Evolutionary conservation across 352 stramenopile species (phyloP).

Genomic region (Elongisporangium prolatum): DNA sequence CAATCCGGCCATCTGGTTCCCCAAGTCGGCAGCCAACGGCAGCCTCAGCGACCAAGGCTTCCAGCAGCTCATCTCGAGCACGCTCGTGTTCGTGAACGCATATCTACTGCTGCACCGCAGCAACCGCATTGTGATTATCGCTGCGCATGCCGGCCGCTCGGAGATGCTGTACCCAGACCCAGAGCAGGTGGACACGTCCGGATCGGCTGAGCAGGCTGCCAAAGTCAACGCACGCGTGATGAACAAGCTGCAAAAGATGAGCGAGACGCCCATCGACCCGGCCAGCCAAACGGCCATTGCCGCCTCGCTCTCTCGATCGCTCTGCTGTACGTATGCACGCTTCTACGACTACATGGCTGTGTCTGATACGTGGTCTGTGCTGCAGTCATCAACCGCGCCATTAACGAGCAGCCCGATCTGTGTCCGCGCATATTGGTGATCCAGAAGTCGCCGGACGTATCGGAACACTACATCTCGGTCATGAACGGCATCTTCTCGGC

Average conservation of each 20-base stretch:
- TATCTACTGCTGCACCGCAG: conserved; percentile 83
- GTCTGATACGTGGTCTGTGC: neutral
- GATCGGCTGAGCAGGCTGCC: conserved; percentile 60
- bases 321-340: conserved; percentile 59
- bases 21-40: conserved; percentile 19
- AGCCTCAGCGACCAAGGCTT: conserved; percentile 22
- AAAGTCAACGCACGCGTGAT: conserved; percentile 73
- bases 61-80: conserved; percentile 69
- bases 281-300: conserved; percentile 62
- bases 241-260: conserved; percentile 58
- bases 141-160: conserved; percentile 61
- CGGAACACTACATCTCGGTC: conserved; percentile 86
- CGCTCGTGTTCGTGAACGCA: conserved; percentile 84
- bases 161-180: conserved; percentile 76
- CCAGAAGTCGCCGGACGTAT: conserved; percentile 80
- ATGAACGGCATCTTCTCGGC: conserved; percentile 90
- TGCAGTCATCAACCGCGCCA: conserved; percentile 82
- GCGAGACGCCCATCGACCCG: conserved; percentile 36
- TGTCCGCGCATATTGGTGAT: conserved; percentile 80
- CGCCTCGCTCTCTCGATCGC: conserved; percentile 64
- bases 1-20: conserved; percentile 71
- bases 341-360: neutral
- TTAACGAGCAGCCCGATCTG: conserved; percentile 70
- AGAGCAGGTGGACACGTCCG: conserved; percentile 57
- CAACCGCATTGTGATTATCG: conserved; percentile 83